Percentiles rank a stretch among this genome's conserved stretches.
These are phyloP conservation scores for Vaccinium corymbosum DNA, from an alignment of 148 eudicot species.

Conservation along the genomic window DNA sequence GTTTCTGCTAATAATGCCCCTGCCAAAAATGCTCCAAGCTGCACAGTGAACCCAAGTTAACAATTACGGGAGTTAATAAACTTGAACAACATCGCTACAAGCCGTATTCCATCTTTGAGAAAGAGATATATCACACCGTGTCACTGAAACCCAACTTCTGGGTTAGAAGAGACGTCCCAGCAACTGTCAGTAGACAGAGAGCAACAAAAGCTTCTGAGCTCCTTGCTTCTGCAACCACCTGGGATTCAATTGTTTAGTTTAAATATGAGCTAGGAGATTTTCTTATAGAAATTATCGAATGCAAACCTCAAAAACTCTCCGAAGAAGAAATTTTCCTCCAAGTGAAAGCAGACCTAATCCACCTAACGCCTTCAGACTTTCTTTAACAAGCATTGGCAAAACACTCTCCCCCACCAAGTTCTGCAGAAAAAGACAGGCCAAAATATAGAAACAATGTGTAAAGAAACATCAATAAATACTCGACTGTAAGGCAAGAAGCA, in stretches of 20 bases:
- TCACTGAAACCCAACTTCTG: conserved; percentile 99
- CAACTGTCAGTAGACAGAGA: conserved; percentile 90
- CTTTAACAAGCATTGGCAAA: conserved; percentile 78
- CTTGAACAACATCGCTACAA: background rate
- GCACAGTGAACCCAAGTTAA: conserved; percentile 22
- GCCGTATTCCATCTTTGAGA: conserved; percentile 8
- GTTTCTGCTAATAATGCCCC: conserved; percentile 97
- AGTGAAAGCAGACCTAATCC: conserved; percentile 91
- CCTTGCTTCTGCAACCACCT: conserved; percentile 98
- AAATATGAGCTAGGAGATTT: background rate
- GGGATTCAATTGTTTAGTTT: conserved; percentile 31
- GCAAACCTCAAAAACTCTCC: conserved; percentile 89
- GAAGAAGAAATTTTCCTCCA: conserved; percentile 75
- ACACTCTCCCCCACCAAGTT: conserved; percentile 74
- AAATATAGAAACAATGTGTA: background rate
- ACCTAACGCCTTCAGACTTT: conserved; percentile 80
- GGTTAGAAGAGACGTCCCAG: conserved; percentile 92
- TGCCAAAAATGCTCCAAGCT: conserved; percentile 99
- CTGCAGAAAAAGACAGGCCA: conserved; percentile 38
- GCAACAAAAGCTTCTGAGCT: conserved; percentile 99
- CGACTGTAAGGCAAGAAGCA: conserved; percentile 6
- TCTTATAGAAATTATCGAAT: conserved; percentile 8
- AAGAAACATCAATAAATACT: background rate
- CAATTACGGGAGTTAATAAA: background rate
- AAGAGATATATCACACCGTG: conserved; percentile 55